phyloP scores from a whole-genome alignment of 345 rosid genomes.

The Eutrema heterophyllum region DNA sequence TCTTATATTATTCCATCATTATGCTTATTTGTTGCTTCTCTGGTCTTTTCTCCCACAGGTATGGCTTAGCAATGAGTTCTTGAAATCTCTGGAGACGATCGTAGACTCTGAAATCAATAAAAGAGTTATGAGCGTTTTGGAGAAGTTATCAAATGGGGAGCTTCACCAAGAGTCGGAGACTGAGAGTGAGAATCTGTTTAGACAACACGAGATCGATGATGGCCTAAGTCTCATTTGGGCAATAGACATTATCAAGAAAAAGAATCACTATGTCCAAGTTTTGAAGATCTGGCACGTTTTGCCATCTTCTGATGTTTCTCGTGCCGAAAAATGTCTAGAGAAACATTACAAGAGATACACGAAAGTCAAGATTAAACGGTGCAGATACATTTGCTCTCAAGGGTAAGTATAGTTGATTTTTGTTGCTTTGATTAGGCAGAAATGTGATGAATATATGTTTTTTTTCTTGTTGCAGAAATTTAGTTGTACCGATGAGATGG shows the following conservation, averaged over 20 bases:
- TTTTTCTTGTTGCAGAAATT: constrained; percentile 11
- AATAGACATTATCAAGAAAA: constrained; percentile 26
- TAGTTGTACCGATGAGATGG: constrained; percentile 33
- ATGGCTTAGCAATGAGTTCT: constrained; percentile 27
- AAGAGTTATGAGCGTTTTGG: constrained; percentile 10
- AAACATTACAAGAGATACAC: constrained; percentile 19
- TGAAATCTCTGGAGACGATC: constrained; percentile 21
- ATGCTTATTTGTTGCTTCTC: not conserved
- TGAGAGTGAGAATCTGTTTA: constrained; percentile 14
- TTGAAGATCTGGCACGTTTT: constrained; percentile 41
- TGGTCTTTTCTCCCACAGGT: constrained; percentile 11
- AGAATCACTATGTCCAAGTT: constrained; percentile 26
- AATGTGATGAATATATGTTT: not conserved
- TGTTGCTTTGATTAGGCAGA: not conserved
- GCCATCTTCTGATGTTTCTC: constrained; percentile 15
- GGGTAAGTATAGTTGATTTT: constrained; percentile 18
- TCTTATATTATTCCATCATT: too few species aligned
- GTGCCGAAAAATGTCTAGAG: constrained; percentile 13
- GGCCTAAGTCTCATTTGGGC: constrained; percentile 34
- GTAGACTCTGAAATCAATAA: constrained; percentile 4
- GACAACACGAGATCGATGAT: constrained; percentile 1
- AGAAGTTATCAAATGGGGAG: constrained; percentile 35
- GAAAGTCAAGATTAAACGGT: constrained; percentile 15
- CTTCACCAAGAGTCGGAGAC: constrained; percentile 44
- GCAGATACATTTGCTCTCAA: constrained; percentile 15